These are phyloP conservation scores for Canavalia ensiformis DNA, from an alignment of 306 rosid species.

Conservation along the genomic window DNA sequence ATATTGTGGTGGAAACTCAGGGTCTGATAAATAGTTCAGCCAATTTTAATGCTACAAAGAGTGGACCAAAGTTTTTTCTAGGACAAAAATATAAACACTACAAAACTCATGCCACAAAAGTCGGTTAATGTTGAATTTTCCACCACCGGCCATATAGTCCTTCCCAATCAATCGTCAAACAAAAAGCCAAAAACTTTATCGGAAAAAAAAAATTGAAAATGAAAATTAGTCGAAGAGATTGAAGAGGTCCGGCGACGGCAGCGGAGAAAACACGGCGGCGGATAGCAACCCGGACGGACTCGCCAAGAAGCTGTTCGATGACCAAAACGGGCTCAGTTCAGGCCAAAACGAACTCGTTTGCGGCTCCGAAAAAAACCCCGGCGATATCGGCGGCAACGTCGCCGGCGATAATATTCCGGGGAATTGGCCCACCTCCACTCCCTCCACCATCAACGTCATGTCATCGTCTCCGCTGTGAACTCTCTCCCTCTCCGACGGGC, in stretches of 20 bases:
- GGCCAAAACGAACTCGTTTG: constrained; percentile 54
- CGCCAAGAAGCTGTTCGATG: constrained; percentile 51
- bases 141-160: constrained; percentile 8
- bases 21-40: not conserved
- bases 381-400: constrained; percentile 66
- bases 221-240: constrained; percentile 59
- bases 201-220: not conserved
- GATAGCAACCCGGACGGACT: constrained; percentile 85
- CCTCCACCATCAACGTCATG: constrained; percentile 57
- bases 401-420: constrained; percentile 84
- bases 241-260: constrained; percentile 78
- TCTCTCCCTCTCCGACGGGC: constrained; percentile 71
- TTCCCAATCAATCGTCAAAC: constrained; percentile 17
- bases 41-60: not conserved
- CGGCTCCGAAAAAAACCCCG: constrained; percentile 70
- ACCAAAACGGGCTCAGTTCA: constrained; percentile 71
- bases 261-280: constrained; percentile 71
- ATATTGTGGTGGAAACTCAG: not conserved
- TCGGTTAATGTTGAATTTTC: constrained; percentile 51
- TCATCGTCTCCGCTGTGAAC: constrained; percentile 42
- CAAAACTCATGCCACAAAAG: constrained; percentile 45
- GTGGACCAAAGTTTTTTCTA: constrained; percentile 24
- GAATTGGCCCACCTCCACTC: constrained; percentile 68
- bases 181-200: not conserved
- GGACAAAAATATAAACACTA: constrained; percentile 23